A percentile compares a stretch with the other conserved stretches of the same genome.
These are phyloP conservation scores for Thelonectria blattea DNA, from an alignment of 2,329 filamentous ascomycete species.

Conservation along the genomic window DNA sequence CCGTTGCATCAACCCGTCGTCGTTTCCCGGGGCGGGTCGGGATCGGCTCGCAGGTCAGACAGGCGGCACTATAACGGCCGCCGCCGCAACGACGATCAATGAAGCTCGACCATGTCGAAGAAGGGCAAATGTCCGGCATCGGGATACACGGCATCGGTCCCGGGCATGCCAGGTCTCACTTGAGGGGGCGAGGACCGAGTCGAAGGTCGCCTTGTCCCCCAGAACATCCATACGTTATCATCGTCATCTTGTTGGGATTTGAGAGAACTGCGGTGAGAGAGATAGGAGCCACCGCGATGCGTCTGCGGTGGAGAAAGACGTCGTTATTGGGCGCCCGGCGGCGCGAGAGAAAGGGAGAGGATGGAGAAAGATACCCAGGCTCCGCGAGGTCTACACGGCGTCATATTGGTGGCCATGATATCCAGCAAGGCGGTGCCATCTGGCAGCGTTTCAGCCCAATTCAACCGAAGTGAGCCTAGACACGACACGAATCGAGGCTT, in stretches of 20 bases:
- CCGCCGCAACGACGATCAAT: slow-evolving; percentile 35
- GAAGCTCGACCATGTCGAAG: slow-evolving; percentile 18
- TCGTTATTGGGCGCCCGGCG: slow-evolving; percentile 26
- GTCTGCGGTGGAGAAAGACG: slow-evolving; percentile 25
- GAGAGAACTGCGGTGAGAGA: slow-evolving; percentile 31
- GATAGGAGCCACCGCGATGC: slow-evolving; percentile 23
- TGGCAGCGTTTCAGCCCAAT: slow-evolving; percentile 46
- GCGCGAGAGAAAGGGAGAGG: slow-evolving; percentile 25
- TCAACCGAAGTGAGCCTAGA: slow-evolving; percentile 26
- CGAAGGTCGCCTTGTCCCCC: slow-evolving; percentile 10
- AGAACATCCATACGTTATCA: slow-evolving; percentile 25
- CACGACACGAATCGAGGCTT: slow-evolving; percentile 31
- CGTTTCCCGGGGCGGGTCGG: slow-evolving; percentile 43
- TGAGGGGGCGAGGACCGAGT: slow-evolving; percentile 1
- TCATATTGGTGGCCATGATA: slow-evolving; percentile 36
- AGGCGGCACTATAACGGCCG: slow-evolving; percentile 37
- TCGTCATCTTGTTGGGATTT: slow-evolving; percentile 22
- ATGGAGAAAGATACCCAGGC: slow-evolving; percentile 37
- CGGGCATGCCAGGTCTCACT: slow-evolving; percentile 1
- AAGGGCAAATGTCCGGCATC: slow-evolving; percentile 15
- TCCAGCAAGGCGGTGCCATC: slow-evolving; percentile 56
- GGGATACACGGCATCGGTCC: background rate
- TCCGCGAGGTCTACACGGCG: slow-evolving; percentile 30
- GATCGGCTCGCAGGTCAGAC: slow-evolving; percentile 32
- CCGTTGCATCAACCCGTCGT: slow-evolving; percentile 63